Base-by-base conservation (phyloP, 2,329 filamentous ascomycete species). In the Trichophyton benhamiae region DNA sequence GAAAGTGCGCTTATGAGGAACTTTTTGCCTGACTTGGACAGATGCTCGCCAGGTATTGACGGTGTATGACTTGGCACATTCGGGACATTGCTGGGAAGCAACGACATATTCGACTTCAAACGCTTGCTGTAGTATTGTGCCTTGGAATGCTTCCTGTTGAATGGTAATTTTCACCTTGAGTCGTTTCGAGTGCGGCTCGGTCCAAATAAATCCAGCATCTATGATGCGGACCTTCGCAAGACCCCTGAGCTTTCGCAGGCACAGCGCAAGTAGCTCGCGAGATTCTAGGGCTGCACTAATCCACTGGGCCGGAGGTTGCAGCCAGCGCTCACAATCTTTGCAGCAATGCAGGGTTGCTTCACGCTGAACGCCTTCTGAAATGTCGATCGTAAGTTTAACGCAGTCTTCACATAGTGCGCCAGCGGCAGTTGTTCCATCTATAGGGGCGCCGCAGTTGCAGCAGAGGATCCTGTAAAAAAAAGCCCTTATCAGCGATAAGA, bases 121-220 rank as follows among this genome's bases (percentile, higher is more conserved):
- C 58, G 85, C 87, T 76, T 99, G 94, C 76, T 99, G 94, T 68
- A 99, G 72, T 63, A 87, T 86, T 8, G 83, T 84, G 42, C 82
- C 83, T 68, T 86, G 78, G 68, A 82, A 83, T 48, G 82, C 82
- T 72, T 86, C 82, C 67, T 84, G 81, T 71, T 97, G 94, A 57
- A 97, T 87, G 0, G 94, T 97, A 74, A 99, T 87, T 79, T 96
- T 96, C 74, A 97, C 86, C 77, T 91, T 95, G 66, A 97, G 82
- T 72, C 94, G 82, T 71, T 90, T 82, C 68, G 91, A 96, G 77
- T 99, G 94, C 9, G 94, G 92, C 75, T 99, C 94, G 0, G 94
- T 99, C 94, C 94, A 99, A 71, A 97, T 88, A 72, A 97, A 99
- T 69, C 85, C 88, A 55, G 94, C 94, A 72, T 99, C 94, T 70